phyloP scores from a whole-genome alignment of 1,284 basidiomycete species.

The Tylopilus orsonianus region DNA sequence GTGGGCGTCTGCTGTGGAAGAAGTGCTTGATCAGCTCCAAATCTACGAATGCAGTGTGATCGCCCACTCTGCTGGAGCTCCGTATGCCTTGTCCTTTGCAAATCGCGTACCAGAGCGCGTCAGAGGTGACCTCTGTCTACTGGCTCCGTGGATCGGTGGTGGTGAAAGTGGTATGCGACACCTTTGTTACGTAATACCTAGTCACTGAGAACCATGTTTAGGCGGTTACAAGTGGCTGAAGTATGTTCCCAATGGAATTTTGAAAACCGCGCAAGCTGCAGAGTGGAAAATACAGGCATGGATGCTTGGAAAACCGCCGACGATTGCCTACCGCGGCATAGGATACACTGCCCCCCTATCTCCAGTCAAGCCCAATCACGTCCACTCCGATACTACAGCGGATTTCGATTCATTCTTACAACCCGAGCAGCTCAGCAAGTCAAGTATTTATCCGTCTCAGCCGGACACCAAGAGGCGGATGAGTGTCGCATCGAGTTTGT shows the following conservation, averaged over 20 bases:
- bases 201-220: constrained; percentile 30
- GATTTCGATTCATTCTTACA: constrained; percentile 32
- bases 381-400: constrained; percentile 20
- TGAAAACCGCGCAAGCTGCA: constrained; percentile 94
- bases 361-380: constrained; percentile 29
- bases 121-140: constrained; percentile 80
- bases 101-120: constrained; percentile 74
- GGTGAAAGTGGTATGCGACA: constrained; percentile 74
- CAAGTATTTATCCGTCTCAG: constrained; percentile 38
- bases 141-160: constrained; percentile 96
- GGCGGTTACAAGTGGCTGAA: constrained; percentile 95
- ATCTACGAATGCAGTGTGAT: constrained; percentile 85
- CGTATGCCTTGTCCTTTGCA: constrained; percentile 89
- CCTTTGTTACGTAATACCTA: not conserved
- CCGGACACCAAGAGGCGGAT: constrained; percentile 49
- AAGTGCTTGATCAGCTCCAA: constrained; percentile 80
- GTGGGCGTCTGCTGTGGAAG: constrained; percentile 89
- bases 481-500: constrained; percentile 60
- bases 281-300: constrained; percentile 97
- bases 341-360: constrained; percentile 59
- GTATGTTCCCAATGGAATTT: constrained; percentile 89
- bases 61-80: constrained; percentile 96
- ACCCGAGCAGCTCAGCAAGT: constrained; percentile 29
- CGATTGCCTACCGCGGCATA: constrained; percentile 75
- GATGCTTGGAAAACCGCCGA: constrained; percentile 94